These are phyloP conservation scores for Kwoniella pini DNA, from an alignment of 768 basidiomycete genomes.

Conservation along the genomic window DNA sequence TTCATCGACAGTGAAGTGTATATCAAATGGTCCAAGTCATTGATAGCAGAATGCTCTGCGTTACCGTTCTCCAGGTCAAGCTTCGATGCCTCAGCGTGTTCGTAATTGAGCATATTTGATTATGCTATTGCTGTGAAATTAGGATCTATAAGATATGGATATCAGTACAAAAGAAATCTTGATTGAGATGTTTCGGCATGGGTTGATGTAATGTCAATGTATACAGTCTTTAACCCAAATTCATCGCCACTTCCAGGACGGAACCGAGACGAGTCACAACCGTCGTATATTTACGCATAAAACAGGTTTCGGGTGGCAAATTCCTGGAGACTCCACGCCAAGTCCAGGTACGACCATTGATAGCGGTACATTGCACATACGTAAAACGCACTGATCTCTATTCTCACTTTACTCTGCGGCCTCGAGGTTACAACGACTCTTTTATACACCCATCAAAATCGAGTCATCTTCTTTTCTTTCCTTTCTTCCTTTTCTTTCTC, in stretches of 20 bases:
- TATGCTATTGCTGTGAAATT: too few species aligned
- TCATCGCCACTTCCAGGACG: too few species aligned
- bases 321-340: neutral
- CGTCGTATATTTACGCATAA: neutral
- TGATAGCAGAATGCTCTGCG: neutral
- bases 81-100: too few species aligned
- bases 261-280: neutral
- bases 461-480: neutral
- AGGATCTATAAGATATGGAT: too few species aligned
- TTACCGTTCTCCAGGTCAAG: neutral
- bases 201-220: too few species aligned
- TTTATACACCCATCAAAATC: neutral
- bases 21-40: neutral
- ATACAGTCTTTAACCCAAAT: too few species aligned
- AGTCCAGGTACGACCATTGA: conserved; percentile 1
- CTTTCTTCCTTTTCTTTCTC: neutral
- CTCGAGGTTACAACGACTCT: conserved; percentile 5
- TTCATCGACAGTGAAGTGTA: neutral
- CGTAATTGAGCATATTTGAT: too few species aligned
- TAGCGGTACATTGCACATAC: too few species aligned
- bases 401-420: neutral
- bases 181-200: too few species aligned
- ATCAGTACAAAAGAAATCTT: too few species aligned
- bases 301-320: neutral
- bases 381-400: too few species aligned